A percentile compares a stretch with the other conserved stretches of the same genome.
phyloP scores from a whole-genome alignment of 1,284 basidiomycete species.

The Irpex rosettiformis region DNA sequence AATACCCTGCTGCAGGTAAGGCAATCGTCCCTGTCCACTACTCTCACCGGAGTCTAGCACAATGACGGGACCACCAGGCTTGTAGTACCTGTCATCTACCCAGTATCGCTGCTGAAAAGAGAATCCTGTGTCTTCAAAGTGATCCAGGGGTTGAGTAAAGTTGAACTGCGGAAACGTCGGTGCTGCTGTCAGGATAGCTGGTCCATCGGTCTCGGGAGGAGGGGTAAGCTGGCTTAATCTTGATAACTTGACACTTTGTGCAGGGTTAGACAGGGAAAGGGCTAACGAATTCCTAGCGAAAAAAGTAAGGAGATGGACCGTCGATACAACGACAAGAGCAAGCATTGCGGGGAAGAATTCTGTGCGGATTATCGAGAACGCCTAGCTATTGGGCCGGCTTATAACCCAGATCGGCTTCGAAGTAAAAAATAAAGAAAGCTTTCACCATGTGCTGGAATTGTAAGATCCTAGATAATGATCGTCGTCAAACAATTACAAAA shows the following conservation, averaged over 20 bases:
- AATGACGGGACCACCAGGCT: slow-evolving; percentile 71
- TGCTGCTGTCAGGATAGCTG: background rate
- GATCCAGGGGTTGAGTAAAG: slow-evolving; percentile 82
- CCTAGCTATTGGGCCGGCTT: background rate
- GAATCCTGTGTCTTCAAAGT: slow-evolving; percentile 49
- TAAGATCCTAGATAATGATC: background rate
- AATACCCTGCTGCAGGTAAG: slow-evolving; percentile 76
- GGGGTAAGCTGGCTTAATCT: background rate
- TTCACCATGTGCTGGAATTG: background rate
- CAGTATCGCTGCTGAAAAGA: slow-evolving; percentile 78
- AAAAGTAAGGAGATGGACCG: background rate
- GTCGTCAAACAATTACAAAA: background rate
- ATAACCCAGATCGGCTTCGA: background rate
- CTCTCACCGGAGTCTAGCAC: slow-evolving; percentile 82
- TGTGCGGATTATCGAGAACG: background rate
- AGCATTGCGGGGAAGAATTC: background rate
- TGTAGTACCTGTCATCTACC: slow-evolving; percentile 78
- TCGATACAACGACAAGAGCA: background rate
- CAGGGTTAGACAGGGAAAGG: background rate
- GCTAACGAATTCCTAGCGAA: background rate
- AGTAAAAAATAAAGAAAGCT: background rate
- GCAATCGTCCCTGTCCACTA: slow-evolving; percentile 59
- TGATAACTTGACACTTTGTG: background rate
- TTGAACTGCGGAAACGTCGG: slow-evolving; percentile 18
- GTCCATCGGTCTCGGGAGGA: background rate